Percentiles rank a stretch among this genome's conserved stretches.
These are phyloP conservation scores for Cladophialophora bantiana DNA, from an alignment of 2,329 filamentous ascomycete genomes.

Conservation along the genomic window DNA sequence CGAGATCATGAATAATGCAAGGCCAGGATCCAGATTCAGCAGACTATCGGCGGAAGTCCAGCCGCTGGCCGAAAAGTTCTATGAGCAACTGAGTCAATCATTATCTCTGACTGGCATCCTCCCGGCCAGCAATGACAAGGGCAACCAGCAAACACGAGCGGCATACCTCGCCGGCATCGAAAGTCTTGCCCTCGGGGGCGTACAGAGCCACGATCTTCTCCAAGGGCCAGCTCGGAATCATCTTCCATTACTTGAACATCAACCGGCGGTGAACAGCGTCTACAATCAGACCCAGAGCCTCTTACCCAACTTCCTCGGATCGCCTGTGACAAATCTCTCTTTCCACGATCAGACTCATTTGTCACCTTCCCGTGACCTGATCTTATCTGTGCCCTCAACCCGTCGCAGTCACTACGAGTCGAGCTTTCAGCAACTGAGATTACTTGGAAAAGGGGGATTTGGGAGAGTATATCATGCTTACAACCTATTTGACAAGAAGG, in stretches of 20 bases:
- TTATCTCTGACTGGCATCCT: constrained; percentile 52
- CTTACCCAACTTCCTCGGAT: constrained; percentile 27
- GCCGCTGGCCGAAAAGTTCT: constrained; percentile 52
- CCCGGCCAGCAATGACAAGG: constrained; percentile 48
- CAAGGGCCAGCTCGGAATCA: constrained; percentile 6
- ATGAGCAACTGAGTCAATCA: constrained; percentile 52
- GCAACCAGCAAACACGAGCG: constrained; percentile 27
- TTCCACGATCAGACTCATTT: constrained; percentile 23
- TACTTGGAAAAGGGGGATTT: constrained; percentile 70
- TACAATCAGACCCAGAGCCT: constrained; percentile 18
- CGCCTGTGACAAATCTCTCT: constrained; percentile 36
- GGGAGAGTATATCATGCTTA: constrained; percentile 68
- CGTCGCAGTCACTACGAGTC: constrained; percentile 52
- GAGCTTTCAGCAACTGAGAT: constrained; percentile 61
- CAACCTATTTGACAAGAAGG: constrained; percentile 66
- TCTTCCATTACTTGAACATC: constrained; percentile 27
- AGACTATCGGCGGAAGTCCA: constrained; percentile 53
- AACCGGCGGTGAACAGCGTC: constrained; percentile 16
- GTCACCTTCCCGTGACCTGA: constrained; percentile 35
- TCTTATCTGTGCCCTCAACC: constrained; percentile 42
- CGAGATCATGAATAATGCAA: constrained; percentile 51
- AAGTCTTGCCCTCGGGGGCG: constrained; percentile 47
- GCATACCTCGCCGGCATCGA: constrained; percentile 54
- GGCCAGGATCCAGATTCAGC: constrained; percentile 48
- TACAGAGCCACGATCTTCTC: constrained; percentile 45